Conservation (phyloP, 331 rosid species). For the Prunus yedoensis region DNA sequence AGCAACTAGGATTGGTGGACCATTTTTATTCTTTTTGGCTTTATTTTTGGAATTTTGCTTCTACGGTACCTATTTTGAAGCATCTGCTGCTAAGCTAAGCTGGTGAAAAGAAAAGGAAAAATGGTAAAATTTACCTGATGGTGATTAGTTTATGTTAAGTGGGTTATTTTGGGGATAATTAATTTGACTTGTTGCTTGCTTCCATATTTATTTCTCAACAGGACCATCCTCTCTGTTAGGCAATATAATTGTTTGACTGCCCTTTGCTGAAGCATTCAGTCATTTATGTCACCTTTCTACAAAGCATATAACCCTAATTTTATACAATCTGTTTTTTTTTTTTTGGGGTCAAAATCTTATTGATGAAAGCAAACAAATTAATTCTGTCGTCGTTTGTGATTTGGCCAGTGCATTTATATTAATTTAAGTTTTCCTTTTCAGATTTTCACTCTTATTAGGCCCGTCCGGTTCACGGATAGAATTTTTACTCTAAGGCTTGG, state of each 20-base stretch:
- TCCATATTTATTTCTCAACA: not conserved
- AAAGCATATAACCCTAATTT: not conserved
- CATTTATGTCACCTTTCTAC: not conserved
- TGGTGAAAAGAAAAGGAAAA: not conserved
- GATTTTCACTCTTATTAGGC: too few species aligned
- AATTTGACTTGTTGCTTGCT: not conserved
- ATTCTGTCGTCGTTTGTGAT: not conserved
- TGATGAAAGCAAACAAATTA: not conserved
- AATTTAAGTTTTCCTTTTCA: not conserved
- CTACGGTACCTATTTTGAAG: not conserved
- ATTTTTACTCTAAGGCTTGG: too few species aligned
- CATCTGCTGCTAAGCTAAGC: not conserved
- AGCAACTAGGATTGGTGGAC: constrained; percentile 42
- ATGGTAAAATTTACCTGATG: not conserved
- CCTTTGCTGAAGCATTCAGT: constrained; percentile 7
- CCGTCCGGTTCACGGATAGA: too few species aligned
- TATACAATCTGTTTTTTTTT: not conserved
- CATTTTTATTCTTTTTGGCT: constrained; percentile 33
- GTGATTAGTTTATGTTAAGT: not conserved
- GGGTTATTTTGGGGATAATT: not conserved
- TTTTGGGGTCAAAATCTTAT: not conserved
- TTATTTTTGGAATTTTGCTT: constrained; percentile 29
- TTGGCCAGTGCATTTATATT: not conserved
- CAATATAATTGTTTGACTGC: constrained; percentile 1
- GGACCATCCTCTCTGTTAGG: constrained; percentile 11